Percentiles rank a stretch among this genome's conserved stretches.
Evolutionary conservation across 345 rosid genomes (phyloP).

Genomic region (Populus nigra): DNA sequence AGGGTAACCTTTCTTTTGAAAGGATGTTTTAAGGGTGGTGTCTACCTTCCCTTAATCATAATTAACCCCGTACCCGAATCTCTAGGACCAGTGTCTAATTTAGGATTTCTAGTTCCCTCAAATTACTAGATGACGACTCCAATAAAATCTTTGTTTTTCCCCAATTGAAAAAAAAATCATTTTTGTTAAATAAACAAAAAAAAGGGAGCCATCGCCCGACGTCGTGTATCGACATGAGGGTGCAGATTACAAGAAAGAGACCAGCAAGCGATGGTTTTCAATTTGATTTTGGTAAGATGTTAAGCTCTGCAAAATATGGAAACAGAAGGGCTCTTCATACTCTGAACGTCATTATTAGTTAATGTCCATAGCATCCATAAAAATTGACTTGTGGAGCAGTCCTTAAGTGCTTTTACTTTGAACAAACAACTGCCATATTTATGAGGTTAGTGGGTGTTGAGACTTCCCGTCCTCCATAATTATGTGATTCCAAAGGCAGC

Average conservation of each 20-base stretch:
- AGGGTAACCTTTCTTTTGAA: too few relatives aligned
- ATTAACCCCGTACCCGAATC: too few relatives aligned
- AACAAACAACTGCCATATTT: slow-evolving; percentile 41
- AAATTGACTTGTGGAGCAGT: background rate
- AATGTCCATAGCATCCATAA: background rate
- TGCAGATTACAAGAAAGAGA: background rate
- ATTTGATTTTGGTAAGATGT: background rate
- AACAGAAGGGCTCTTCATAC: background rate
- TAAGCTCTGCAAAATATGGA: background rate
- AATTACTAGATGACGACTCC: too few relatives aligned
- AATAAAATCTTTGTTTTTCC: too few relatives aligned
- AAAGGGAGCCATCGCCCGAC: too few relatives aligned
- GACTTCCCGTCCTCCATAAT: slow-evolving; percentile 2
- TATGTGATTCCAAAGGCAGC: background rate
- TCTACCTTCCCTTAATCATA: too few relatives aligned
- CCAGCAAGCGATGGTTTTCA: background rate
- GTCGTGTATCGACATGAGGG: too few relatives aligned
- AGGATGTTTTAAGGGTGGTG: too few relatives aligned
- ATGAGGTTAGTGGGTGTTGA: slow-evolving; percentile 30
- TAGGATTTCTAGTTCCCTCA: too few relatives aligned
- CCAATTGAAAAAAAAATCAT: too few relatives aligned
- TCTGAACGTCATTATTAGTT: background rate
- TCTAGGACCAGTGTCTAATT: too few relatives aligned
- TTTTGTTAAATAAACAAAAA: too few relatives aligned
- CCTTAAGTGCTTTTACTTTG: slow-evolving; percentile 11